Evolutionary conservation across 352 stramenopile genomes (phyloP).

Genomic region (Phytophthora meadii): DNA sequence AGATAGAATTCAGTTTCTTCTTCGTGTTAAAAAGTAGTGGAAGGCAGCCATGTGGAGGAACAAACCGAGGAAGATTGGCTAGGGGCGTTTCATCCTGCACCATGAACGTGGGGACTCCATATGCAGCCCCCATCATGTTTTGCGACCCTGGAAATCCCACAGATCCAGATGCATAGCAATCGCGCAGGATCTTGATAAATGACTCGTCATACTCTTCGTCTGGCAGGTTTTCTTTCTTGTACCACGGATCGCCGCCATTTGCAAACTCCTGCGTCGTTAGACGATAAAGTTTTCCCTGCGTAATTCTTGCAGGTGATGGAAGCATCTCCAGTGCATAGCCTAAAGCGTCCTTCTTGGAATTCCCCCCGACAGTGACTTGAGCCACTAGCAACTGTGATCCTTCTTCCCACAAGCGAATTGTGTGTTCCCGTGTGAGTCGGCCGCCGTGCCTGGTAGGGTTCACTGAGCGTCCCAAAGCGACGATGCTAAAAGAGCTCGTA

Average conservation of each 20-base stretch:
- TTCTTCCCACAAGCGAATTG: slow-evolving; percentile 88
- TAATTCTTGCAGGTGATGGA: slow-evolving; percentile 59
- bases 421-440: slow-evolving; percentile 71
- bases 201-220: slow-evolving; percentile 89
- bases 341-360: slow-evolving; percentile 72
- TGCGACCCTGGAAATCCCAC: slow-evolving; percentile 86
- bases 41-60: slow-evolving; percentile 61
- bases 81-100: slow-evolving; percentile 82
- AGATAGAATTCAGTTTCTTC: slow-evolving; percentile 63
- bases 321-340: slow-evolving; percentile 83
- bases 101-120: slow-evolving; percentile 87
- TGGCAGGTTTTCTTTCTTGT: slow-evolving; percentile 89
- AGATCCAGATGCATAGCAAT: slow-evolving; percentile 88
- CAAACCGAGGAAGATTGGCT: slow-evolving; percentile 65
- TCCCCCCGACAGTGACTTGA: slow-evolving; percentile 64
- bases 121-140: slow-evolving; percentile 84
- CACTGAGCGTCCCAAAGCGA: slow-evolving; percentile 83
- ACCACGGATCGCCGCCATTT: slow-evolving; percentile 89
- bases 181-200: slow-evolving; percentile 87
- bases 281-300: slow-evolving; percentile 86
- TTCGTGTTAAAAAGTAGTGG: slow-evolving; percentile 72
- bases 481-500: slow-evolving; percentile 79
- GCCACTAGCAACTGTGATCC: slow-evolving; percentile 71
- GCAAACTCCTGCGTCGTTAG: slow-evolving; percentile 89
- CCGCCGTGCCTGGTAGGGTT: slow-evolving; percentile 73